Evolutionary conservation across 169 alveolate genomes (phyloP), one percentile per base, ranked within the genome.

Genomic region (Plasmodium cynomolgi): DNA sequence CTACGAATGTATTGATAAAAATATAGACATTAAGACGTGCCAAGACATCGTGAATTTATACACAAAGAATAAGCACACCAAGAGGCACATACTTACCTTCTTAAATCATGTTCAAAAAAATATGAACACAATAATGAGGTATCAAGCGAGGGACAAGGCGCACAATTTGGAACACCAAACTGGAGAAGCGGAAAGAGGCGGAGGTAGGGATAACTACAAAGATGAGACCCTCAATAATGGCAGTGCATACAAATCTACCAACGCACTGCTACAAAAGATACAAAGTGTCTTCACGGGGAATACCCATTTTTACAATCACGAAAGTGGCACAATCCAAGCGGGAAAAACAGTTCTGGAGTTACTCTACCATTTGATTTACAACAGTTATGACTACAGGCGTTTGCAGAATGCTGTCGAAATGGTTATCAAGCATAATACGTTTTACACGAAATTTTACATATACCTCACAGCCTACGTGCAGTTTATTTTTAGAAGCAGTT

Each of bases 1-100:
- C 41, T 84, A 84, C 56, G 93, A 84, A 74, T 84, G 93, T 50
- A 84, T 84, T 84, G 93, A 84, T 74, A 84, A 84, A 75, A 84
- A 84, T 74, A 84, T 84, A 47, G 93, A 84, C 39, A 73, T 84
- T 73, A 84, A 74, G 79, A 84, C 93, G 2, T 84, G 93, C 80
- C 84, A 84, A 50, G 93, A 84, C 39, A 84, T 84, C 8, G 79
- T 84, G n/a, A 84, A 84, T 74, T 84, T 84, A 33, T 84, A 84
- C 50, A 84, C 93, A 84, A 73, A 84, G 58, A 84, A 84, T 37
- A 84, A 84, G 79, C 62, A 84, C 54, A 84, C 93, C 58, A 84
- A 84, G 50, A 84, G 68, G 17, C 85, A 84, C 79, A 73, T 84
- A 73, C 31, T 74, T 6, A 84, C 84, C 15, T 84, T 84, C 79